Conservation (phyloP, 2,329 filamentous ascomycete species). For the Apiospora hydei region DNA sequence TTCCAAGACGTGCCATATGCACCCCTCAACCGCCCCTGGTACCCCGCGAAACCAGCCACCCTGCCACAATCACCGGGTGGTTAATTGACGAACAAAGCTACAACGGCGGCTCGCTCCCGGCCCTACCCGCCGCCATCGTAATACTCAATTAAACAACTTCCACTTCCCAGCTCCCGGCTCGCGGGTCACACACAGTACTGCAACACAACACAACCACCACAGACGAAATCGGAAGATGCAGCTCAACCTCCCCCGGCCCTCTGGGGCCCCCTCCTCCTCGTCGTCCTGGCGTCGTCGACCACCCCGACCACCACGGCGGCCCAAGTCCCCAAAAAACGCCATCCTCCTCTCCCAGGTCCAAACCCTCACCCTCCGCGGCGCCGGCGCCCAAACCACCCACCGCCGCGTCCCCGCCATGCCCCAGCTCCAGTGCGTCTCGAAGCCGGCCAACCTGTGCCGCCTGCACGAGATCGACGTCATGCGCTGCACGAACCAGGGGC, state of each 20-base stretch:
- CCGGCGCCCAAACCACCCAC: constrained; percentile 70
- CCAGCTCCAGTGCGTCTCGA: constrained; percentile 79
- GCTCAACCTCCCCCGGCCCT: not conserved
- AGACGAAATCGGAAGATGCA: not conserved
- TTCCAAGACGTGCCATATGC: not conserved
- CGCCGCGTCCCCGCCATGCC: constrained; percentile 80
- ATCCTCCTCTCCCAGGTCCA: constrained; percentile 71
- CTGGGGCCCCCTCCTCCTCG: constrained; percentile 31
- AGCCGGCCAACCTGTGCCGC: constrained; percentile 63
- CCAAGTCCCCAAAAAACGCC: constrained; percentile 55
- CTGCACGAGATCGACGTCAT: constrained; percentile 81
- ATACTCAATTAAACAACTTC: constrained; percentile 21
- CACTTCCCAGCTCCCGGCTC: not conserved
- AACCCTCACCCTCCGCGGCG: constrained; percentile 77
- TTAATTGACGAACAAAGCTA: not conserved
- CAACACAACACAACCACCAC: not conserved
- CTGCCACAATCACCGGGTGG: not conserved
- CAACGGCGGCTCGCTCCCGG: constrained; percentile 5
- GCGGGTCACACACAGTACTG: not conserved
- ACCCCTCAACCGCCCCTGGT: not conserved
- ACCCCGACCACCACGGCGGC: constrained; percentile 31
- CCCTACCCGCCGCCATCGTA: constrained; percentile 12
- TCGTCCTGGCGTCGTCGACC: constrained; percentile 22
- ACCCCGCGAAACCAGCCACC: constrained; percentile 7
- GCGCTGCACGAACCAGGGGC: constrained; percentile 88